Conservation (phyloP, 208 protist species). For the Trichomonas vaginalis region DNA sequence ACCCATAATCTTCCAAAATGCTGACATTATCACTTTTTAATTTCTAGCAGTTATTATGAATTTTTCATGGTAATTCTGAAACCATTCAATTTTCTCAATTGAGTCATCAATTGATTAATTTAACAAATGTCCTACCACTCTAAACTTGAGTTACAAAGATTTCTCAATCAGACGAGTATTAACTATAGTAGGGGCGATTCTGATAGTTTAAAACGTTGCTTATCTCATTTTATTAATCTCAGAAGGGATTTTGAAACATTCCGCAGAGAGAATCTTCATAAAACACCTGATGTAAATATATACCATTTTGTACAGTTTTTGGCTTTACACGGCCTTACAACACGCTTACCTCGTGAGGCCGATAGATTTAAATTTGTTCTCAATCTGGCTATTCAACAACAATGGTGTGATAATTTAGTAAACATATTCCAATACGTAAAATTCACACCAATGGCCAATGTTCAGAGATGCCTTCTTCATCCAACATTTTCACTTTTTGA, state of each 20-base stretch:
- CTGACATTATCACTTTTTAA: too few relatives aligned
- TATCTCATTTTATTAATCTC: neutral
- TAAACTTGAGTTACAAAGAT: too few relatives aligned
- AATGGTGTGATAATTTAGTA: neutral
- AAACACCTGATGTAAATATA: neutral
- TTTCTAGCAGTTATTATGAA: too few relatives aligned
- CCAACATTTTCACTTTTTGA: too few relatives aligned
- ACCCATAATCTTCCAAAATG: too few relatives aligned
- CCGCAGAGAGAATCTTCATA: neutral
- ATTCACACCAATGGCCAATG: too few relatives aligned
- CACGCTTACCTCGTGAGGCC: neutral
- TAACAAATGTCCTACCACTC: too few relatives aligned
- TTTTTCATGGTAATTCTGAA: too few relatives aligned
- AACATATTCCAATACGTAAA: neutral
- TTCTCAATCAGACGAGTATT: neutral
- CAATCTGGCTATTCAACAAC: neutral
- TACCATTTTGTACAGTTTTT: neutral
- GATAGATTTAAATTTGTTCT: neutral
- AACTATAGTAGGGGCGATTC: neutral
- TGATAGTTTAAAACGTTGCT: neutral
- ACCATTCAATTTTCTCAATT: too few relatives aligned
- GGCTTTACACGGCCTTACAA: neutral
- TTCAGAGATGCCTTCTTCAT: too few relatives aligned
- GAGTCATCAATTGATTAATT: too few relatives aligned
- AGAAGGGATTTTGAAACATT: neutral